Evolutionary conservation across 1,284 basidiomycete genomes (phyloP).

Genomic region (Uromyces viciae-fabae): DNA sequence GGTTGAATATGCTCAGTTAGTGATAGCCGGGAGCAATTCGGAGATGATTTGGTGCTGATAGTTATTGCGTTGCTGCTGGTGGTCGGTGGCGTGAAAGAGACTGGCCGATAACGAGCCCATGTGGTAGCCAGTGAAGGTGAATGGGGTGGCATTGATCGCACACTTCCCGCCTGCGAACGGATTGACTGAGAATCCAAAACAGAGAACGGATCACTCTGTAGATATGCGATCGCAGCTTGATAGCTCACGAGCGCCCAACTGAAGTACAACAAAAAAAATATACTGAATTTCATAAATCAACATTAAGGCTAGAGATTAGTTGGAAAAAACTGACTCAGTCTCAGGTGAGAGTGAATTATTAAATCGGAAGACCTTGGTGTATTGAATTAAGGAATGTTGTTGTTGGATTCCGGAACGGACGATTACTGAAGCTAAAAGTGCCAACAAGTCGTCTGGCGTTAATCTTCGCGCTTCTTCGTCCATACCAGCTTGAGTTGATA

Average conservation of each 20-base stretch:
- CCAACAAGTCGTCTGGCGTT: slow-evolving; percentile 42
- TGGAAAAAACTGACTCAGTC: slow-evolving; percentile 38
- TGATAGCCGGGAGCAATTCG: slow-evolving; percentile 23
- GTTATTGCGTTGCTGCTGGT: slow-evolving; percentile 26
- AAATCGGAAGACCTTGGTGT: slow-evolving; percentile 42
- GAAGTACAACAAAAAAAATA: neutral
- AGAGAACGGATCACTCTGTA: slow-evolving; percentile 46
- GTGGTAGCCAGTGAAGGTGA: slow-evolving; percentile 35
- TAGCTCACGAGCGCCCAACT: slow-evolving; percentile 46
- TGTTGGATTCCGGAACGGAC: slow-evolving; percentile 44
- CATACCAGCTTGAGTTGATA: slow-evolving; percentile 38
- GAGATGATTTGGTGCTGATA: slow-evolving; percentile 27
- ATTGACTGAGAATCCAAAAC: slow-evolving; percentile 37
- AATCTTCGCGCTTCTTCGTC: slow-evolving; percentile 39
- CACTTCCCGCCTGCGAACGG: slow-evolving; percentile 28
- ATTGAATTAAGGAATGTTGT: slow-evolving; percentile 44
- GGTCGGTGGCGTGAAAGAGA: slow-evolving; percentile 43
- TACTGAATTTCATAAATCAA: neutral
- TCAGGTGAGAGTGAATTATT: slow-evolving; percentile 41
- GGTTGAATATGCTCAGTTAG: slow-evolving; percentile 21
- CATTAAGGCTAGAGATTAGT: neutral
- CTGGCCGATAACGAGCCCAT: slow-evolving; percentile 42
- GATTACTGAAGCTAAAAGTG: slow-evolving; percentile 44
- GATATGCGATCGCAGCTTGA: slow-evolving; percentile 45
- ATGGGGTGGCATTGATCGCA: slow-evolving; percentile 35